Percentiles rank a stretch among this genome's conserved stretches.
Conservation (phyloP, 2,329 filamentous ascomycete species). For the Penicillium sp. region DNA sequence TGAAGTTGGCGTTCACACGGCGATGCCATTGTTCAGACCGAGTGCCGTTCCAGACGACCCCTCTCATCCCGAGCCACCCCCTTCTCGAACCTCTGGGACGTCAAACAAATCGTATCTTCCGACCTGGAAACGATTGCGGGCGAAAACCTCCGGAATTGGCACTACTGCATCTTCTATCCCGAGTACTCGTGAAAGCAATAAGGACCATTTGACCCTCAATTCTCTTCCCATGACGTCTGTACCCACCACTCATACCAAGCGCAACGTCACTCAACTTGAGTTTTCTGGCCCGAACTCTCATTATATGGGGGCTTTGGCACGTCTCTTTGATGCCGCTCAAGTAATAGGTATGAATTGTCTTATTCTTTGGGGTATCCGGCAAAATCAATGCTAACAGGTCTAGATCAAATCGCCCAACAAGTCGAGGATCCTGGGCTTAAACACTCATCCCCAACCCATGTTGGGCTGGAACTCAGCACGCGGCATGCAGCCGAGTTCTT, state of each 20-base stretch:
- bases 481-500: slow-evolving; percentile 97
- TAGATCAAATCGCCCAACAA: slow-evolving; percentile 93
- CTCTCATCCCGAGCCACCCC: slow-evolving; percentile 37
- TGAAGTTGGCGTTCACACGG: slow-evolving; percentile 81
- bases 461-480: slow-evolving; percentile 89
- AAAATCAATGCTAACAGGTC: slow-evolving; percentile 16
- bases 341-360: slow-evolving; percentile 67
- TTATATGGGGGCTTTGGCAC: slow-evolving; percentile 88
- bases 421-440: slow-evolving; percentile 91
- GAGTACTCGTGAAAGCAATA: slow-evolving; percentile 48
- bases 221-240: slow-evolving; percentile 71
- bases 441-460: slow-evolving; percentile 88
- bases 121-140: slow-evolving; percentile 84
- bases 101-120: slow-evolving; percentile 75
- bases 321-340: slow-evolving; percentile 89
- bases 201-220: slow-evolving; percentile 64
- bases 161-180: slow-evolving; percentile 33
- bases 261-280: slow-evolving; percentile 64
- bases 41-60: slow-evolving; percentile 50
- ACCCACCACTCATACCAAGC: slow-evolving; percentile 63
- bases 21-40: slow-evolving; percentile 70
- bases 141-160: slow-evolving; percentile 76
- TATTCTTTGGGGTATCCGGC: too few relatives aligned
- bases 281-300: slow-evolving; percentile 81
- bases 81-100: slow-evolving; percentile 55